Percentiles rank a stretch among this genome's conserved stretches.
Conservation (phyloP, 2,329 filamentous ascomycete genomes). For the Ciborinia camelliae region DNA sequence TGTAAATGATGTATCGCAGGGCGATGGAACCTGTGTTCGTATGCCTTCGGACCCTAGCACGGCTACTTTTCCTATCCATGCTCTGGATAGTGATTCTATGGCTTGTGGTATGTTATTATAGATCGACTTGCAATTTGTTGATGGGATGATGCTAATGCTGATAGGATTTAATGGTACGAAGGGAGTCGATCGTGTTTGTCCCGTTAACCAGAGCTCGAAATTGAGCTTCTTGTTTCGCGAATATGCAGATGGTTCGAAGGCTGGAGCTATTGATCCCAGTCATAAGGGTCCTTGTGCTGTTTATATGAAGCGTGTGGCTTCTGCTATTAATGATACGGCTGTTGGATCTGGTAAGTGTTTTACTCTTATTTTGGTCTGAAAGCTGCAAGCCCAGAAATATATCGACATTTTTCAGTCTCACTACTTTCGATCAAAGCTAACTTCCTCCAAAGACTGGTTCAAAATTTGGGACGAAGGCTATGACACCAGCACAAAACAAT, state of each 20-base stretch:
- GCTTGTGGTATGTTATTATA: conserved; percentile 58
- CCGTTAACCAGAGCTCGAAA: conserved; percentile 31
- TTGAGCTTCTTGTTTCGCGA: conserved; percentile 59
- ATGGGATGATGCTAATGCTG: background rate
- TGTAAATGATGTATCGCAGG: conserved; percentile 60
- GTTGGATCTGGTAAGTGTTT: conserved; percentile 51
- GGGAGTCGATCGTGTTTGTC: conserved; percentile 48
- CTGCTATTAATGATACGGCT: conserved; percentile 51
- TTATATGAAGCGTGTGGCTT: conserved; percentile 67
- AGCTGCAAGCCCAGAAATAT: background rate
- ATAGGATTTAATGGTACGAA: conserved; percentile 47
- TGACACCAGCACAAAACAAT: conserved; percentile 51
- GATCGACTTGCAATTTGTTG: background rate
- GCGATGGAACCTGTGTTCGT: conserved; percentile 68
- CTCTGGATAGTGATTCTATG: conserved; percentile 59
- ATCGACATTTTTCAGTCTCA: background rate
- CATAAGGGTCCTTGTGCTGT: conserved; percentile 70
- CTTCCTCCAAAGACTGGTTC: conserved; percentile 55
- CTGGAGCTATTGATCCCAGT: conserved; percentile 55
- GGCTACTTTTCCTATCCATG: conserved; percentile 55
- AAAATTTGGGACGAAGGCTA: conserved; percentile 73
- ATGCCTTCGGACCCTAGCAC: conserved; percentile 54
- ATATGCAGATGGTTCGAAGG: conserved; percentile 53
- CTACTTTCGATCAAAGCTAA: background rate
- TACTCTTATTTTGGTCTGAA: background rate